phyloP scores from a whole-genome alignment of 768 basidiomycete species.

The Rhodotorula taiwanensis region DNA sequence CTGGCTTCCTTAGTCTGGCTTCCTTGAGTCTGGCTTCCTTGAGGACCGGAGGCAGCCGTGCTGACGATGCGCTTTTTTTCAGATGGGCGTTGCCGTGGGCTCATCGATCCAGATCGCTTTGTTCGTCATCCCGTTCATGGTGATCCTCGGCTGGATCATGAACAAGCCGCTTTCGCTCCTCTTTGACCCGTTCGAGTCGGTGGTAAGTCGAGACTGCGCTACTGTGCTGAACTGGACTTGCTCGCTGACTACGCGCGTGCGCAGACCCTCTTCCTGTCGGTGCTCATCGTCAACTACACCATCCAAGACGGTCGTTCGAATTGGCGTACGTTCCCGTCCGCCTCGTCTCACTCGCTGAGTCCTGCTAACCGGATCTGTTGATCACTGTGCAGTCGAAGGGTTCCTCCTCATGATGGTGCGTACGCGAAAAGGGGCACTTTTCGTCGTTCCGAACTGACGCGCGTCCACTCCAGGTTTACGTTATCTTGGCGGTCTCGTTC shows the following conservation, averaged over 20 bases:
- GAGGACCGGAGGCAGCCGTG: too few relatives aligned
- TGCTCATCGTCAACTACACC: slow-evolving; percentile 35
- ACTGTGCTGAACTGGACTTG: not conserved
- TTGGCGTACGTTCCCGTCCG: slow-evolving; percentile 19
- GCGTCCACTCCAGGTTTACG: slow-evolving; percentile 10
- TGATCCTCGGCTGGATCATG: slow-evolving; percentile 66
- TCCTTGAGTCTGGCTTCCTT: slow-evolving; percentile 46
- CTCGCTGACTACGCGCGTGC: not conserved
- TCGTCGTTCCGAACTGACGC: not conserved
- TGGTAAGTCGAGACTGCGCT: not conserved
- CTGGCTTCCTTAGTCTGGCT: fast-evolving
- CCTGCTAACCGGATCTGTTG: not conserved
- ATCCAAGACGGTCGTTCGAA: slow-evolving; percentile 26
- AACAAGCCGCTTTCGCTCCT: slow-evolving; percentile 30
- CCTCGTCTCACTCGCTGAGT: not conserved
- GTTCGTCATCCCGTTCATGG: slow-evolving; percentile 60
- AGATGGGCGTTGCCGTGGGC: slow-evolving; percentile 67
- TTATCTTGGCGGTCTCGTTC: slow-evolving; percentile 23
- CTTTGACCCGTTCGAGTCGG: slow-evolving; percentile 35
- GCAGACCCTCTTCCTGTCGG: slow-evolving; percentile 32
- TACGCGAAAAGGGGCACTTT: too few relatives aligned
- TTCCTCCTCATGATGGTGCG: slow-evolving; percentile 32
- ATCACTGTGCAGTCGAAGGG: slow-evolving; percentile 15
- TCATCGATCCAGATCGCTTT: slow-evolving; percentile 65
- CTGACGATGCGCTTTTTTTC: not conserved